These are phyloP conservation scores for Singerocomus rubriflavus DNA, from an alignment of 1,284 basidiomycete genomes.

Conservation along the genomic window DNA sequence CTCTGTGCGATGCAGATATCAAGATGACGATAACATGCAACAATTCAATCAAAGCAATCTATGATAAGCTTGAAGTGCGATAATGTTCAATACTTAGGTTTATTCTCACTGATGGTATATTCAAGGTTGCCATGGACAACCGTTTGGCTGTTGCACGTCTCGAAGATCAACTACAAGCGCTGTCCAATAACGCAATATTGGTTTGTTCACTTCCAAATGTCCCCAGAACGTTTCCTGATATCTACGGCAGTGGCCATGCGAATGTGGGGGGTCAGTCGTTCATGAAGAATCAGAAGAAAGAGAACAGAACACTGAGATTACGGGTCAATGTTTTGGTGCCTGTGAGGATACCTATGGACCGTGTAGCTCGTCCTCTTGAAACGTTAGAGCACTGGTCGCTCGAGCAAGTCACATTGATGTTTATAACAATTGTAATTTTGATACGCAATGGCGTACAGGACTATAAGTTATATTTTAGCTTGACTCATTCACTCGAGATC, in stretches of 20 bases:
- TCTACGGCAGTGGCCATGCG: slow-evolving; percentile 10
- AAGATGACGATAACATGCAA: slow-evolving; percentile 5
- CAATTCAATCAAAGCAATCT: slow-evolving; percentile 10
- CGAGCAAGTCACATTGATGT: too few relatives aligned
- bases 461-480: too few relatives aligned
- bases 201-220: slow-evolving; percentile 1
- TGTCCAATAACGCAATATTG: not conserved
- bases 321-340: too few relatives aligned
- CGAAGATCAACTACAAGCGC: slow-evolving; percentile 6
- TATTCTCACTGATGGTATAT: not conserved
- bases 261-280: slow-evolving; percentile 1
- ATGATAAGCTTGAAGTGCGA: slow-evolving; percentile 15
- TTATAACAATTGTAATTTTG: too few relatives aligned
- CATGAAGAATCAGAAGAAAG: not conserved
- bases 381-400: too few relatives aligned
- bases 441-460: too few relatives aligned
- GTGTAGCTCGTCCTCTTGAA: too few relatives aligned
- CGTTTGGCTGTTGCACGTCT: slow-evolving; percentile 11
- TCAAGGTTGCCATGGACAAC: slow-evolving; percentile 8
- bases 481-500: too few relatives aligned
- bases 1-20: slow-evolving; percentile 16
- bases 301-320: not conserved
- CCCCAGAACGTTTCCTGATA: not conserved
- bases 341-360: too few relatives aligned
- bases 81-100: not conserved